A percentile compares a stretch with the other conserved stretches of the same genome.
phyloP scores from a whole-genome alignment of 257 asterid species.

The Lavandula angustifolia region DNA sequence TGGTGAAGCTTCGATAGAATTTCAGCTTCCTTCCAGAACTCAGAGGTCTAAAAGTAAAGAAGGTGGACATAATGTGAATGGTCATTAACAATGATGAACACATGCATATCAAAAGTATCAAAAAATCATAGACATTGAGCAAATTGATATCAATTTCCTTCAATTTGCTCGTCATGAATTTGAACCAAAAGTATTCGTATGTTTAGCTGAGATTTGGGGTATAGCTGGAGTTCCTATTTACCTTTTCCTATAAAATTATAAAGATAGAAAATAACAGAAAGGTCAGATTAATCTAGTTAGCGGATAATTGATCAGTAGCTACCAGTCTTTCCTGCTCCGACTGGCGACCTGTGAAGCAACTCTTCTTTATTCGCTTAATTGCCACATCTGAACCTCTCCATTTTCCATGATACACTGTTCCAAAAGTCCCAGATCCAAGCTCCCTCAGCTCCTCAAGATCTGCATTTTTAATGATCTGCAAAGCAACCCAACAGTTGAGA shows the following conservation, averaged over 20 bases:
- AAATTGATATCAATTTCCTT: constrained; percentile 12
- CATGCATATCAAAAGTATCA: background rate
- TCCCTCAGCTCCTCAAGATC: constrained; percentile 51
- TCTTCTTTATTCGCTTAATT: constrained; percentile 78
- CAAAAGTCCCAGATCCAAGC: constrained; percentile 54
- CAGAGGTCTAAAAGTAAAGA: constrained; percentile 47
- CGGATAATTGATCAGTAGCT: constrained; percentile 20
- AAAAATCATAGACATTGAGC: constrained; percentile 2
- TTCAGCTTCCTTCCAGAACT: constrained; percentile 77
- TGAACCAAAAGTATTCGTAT: constrained; percentile 6
- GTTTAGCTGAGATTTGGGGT: background rate
- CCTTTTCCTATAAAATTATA: too few relatives aligned
- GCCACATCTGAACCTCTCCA: constrained; percentile 81
- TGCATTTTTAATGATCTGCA: constrained; percentile 45
- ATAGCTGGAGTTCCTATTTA: too few relatives aligned
- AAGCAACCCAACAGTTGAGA: constrained; percentile 17
- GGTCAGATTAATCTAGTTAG: background rate
- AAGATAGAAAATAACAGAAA: background rate
- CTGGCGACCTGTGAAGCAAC: constrained; percentile 76
- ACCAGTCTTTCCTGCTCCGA: constrained; percentile 91
- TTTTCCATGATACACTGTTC: constrained; percentile 51
- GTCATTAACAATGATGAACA: constrained; percentile 21
- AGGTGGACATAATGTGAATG: constrained; percentile 18
- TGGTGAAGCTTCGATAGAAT: constrained; percentile 78
- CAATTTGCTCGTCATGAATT: constrained; percentile 10